Evolutionary conservation across 2,329 filamentous ascomycete genomes (phyloP).

Genomic region (Talaromyces funiculosus): DNA sequence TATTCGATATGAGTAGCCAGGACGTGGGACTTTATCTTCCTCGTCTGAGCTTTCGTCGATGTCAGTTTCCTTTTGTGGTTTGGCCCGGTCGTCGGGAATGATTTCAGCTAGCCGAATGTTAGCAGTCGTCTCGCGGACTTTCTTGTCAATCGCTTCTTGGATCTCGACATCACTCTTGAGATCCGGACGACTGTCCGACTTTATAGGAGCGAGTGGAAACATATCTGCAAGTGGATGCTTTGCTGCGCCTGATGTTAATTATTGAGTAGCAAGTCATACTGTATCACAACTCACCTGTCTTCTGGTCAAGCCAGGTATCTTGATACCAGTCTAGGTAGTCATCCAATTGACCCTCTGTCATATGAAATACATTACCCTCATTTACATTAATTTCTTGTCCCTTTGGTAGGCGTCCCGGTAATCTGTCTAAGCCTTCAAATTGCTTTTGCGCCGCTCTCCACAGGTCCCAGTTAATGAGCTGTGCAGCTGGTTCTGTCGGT

Average conservation of each 20-base stretch:
- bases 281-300: slow-evolving; percentile 20
- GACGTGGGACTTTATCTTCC: slow-evolving; percentile 30
- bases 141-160: slow-evolving; percentile 28
- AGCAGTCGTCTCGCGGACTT: slow-evolving; percentile 41
- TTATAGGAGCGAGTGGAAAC: slow-evolving; percentile 33
- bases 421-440: slow-evolving; percentile 27
- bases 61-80: not conserved
- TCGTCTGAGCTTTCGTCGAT: not conserved
- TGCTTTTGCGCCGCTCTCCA: slow-evolving; percentile 57
- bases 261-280: not conserved
- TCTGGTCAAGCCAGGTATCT: slow-evolving; percentile 49
- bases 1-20: slow-evolving; percentile 47
- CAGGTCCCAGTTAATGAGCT: slow-evolving; percentile 64
- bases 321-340: slow-evolving; percentile 78
- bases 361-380: slow-evolving; percentile 57
- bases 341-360: slow-evolving; percentile 60
- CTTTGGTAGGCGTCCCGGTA: slow-evolving; percentile 35
- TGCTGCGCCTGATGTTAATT: not conserved
- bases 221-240: slow-evolving; percentile 36
- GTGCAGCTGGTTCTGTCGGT: slow-evolving; percentile 51
- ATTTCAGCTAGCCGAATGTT: slow-evolving; percentile 35
- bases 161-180: slow-evolving; percentile 11
- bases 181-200: not conserved
- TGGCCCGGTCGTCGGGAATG: slow-evolving; percentile 30
- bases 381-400: slow-evolving; percentile 51